phyloP scores from a whole-genome alignment of 176 grass and related monocot genomes.

The Neostapfia colusana region DNA sequence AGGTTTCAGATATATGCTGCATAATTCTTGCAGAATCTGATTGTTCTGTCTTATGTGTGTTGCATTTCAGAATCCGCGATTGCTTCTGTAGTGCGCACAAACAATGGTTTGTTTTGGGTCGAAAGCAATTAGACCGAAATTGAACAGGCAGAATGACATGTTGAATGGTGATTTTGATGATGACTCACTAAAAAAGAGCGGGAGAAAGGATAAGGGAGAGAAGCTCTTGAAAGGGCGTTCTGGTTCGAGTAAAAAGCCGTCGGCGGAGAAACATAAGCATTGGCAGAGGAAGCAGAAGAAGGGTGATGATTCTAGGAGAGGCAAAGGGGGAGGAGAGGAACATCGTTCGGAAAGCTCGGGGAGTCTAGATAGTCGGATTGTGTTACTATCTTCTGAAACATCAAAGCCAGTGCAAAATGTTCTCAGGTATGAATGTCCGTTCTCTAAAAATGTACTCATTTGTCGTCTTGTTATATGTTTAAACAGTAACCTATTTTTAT shows the following conservation, averaged over 20 bases:
- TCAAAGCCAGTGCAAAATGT: conserved; percentile 37
- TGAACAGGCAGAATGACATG: conserved; percentile 1
- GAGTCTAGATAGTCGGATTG: conserved; percentile 23
- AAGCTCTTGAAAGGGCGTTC: conserved; percentile 39
- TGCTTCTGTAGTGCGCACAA: neutral
- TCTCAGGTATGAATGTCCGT: conserved; percentile 44
- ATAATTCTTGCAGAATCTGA: neutral
- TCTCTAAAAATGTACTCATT: neutral
- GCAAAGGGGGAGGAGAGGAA: neutral
- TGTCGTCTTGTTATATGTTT: neutral
- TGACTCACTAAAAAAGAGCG: conserved; percentile 21
- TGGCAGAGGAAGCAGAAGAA: conserved; percentile 22
- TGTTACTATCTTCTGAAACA: conserved; percentile 5
- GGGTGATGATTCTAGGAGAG: conserved; percentile 17
- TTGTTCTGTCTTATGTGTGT: neutral
- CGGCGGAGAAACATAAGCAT: conserved; percentile 26
- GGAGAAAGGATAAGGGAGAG: conserved; percentile 40
- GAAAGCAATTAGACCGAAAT: neutral
- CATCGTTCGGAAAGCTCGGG: neutral
- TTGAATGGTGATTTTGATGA: conserved; percentile 28
- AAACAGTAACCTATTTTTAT: neutral
- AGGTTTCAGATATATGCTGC: neutral
- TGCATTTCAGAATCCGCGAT: conserved; percentile 14
- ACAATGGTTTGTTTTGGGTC: conserved; percentile 47
- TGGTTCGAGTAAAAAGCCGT: neutral